These are phyloP conservation scores for Candida pseudofarinosa DNA, from an alignment of 805 yeast genomes.

Conservation along the genomic window DNA sequence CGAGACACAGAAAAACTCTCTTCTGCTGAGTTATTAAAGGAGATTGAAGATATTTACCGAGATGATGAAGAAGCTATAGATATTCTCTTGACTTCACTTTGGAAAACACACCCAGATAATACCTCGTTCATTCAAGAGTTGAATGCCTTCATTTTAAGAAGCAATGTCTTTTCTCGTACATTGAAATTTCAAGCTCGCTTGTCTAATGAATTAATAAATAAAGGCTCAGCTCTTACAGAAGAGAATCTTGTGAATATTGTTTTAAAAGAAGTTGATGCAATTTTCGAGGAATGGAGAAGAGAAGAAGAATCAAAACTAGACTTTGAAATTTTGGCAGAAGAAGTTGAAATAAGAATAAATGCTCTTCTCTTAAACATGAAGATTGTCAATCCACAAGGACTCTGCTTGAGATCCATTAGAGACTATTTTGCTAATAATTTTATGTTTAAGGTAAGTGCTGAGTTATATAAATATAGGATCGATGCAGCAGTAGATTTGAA, in stretches of 20 bases:
- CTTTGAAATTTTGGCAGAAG: slow-evolving; percentile 17
- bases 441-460: slow-evolving; percentile 13
- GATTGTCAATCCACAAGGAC: slow-evolving; percentile 17
- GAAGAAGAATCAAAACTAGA: slow-evolving; percentile 15
- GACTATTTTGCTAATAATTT: slow-evolving; percentile 9
- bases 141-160: not conserved
- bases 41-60: not conserved
- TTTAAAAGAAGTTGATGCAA: slow-evolving; percentile 1
- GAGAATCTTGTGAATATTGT: slow-evolving; percentile 2
- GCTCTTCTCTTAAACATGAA: slow-evolving; percentile 14
- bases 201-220: too few species aligned
- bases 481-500: slow-evolving; percentile 20
- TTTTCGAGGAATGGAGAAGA: slow-evolving; percentile 8
- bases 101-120: not conserved
- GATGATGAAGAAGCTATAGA: not conserved
- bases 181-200: not conserved
- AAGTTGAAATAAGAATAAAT: slow-evolving; percentile 13
- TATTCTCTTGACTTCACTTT: not conserved
- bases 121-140: not conserved
- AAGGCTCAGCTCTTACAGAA: not conserved
- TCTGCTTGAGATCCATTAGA: slow-evolving; percentile 12
- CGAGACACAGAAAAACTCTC: not conserved
- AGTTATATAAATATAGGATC: slow-evolving; percentile 25
- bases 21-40: not conserved
- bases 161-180: not conserved